Base-by-base conservation (phyloP, 139 green algal species). In the Diplosphaera chodatii region DNA sequence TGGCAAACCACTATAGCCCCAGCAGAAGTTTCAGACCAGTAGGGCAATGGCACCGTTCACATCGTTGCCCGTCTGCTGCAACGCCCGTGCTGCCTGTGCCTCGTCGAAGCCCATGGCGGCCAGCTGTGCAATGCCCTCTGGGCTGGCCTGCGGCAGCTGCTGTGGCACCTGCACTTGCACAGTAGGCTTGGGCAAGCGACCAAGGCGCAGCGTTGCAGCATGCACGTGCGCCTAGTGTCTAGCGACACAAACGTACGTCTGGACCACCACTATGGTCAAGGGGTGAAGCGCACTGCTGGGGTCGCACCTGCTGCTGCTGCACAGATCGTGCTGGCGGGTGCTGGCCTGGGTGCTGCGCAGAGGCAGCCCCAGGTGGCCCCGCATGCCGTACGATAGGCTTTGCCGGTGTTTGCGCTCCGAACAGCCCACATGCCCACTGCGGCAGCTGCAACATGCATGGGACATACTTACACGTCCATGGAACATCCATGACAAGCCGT, bases 71-170 rank as follows among this genome's bases (percentile, higher is more conserved):
- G 74, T 40, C 28, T 77, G 70, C 71, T 81, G 70, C 63, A 77
- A 32, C 6, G 72, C 70, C 68, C 37, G 33, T 32, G 37, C 40
- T 25, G 70, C 70, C 33, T 30, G 64, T 3, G 41, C 32, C 28
- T 71, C 64, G 0, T 76, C 77, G 59, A 90, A 90, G 30, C 85
- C 85, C 85, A 90, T 90, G 1, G 76, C 67, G 22, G 83, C 31
- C 65, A 90, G 68, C 73, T 84, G 75, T n/a, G 81, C 32, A 32
- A 87, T 33, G 22, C 80, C 80, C 72, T 87, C 80, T 1, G 23
- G 63, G 4, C 75, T 78, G 20, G 77, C 37, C 69, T 68, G 69
- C 69, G 31, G 69, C 13, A 56, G 32, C 56, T 68, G 33, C 56
- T 68, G 55, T 18, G 65, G 23, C 31, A 37, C 18, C 67, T 64